Conservation (phyloP, 2,329 filamentous ascomycete genomes). For the Hymenoscyphus fructigenus region DNA sequence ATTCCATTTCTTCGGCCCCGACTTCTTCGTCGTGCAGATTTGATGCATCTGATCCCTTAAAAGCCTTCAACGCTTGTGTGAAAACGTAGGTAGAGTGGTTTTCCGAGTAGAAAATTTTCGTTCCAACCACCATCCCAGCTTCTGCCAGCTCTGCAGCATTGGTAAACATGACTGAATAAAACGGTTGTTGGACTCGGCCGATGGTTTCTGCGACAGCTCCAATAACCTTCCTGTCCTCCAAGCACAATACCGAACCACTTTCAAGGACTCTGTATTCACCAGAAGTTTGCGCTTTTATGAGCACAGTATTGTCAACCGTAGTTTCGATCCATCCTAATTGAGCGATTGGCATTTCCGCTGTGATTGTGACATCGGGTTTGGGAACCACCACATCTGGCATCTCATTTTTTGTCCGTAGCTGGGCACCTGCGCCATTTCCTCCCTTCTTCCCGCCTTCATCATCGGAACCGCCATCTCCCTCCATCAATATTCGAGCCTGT, state of each 20-base stretch:
- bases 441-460: slow-evolving; percentile 62
- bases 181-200: slow-evolving; percentile 79
- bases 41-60: slow-evolving; percentile 90
- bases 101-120: slow-evolving; percentile 75
- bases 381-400: slow-evolving; percentile 60
- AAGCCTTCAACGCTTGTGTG: slow-evolving; percentile 72
- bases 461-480: slow-evolving; percentile 75
- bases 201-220: slow-evolving; percentile 84
- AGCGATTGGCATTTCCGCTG: slow-evolving; percentile 71
- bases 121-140: slow-evolving; percentile 66
- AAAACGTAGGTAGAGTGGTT: slow-evolving; percentile 81
- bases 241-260: slow-evolving; percentile 78
- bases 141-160: slow-evolving; percentile 66
- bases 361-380: slow-evolving; percentile 78
- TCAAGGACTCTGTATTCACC: slow-evolving; percentile 87
- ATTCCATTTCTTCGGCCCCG: slow-evolving; percentile 82
- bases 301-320: slow-evolving; percentile 73
- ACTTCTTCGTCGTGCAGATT: slow-evolving; percentile 95
- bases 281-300: slow-evolving; percentile 75
- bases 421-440: slow-evolving; percentile 42
- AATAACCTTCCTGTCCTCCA: slow-evolving; percentile 70
- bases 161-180: slow-evolving; percentile 80
- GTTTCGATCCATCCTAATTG: slow-evolving; percentile 74
- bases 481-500: slow-evolving; percentile 81
- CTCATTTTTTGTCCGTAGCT: slow-evolving; percentile 83